Percentiles rank a stretch among this genome's conserved stretches.
These are phyloP conservation scores for Aspergillus versicolor DNA, from an alignment of 2,329 filamentous ascomycete species.

Conservation along the genomic window DNA sequence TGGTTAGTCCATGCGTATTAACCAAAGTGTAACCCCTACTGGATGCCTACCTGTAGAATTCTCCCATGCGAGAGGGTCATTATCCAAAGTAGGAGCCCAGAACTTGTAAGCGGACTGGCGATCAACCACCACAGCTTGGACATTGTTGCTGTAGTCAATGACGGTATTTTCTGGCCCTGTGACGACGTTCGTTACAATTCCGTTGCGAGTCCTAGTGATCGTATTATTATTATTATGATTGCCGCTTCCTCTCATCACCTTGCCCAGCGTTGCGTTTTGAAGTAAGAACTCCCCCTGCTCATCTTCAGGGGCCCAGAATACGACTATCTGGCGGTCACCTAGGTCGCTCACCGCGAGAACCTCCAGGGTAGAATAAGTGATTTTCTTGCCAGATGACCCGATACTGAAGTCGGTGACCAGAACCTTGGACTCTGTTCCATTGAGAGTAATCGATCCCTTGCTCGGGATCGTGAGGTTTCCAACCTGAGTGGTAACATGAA, in stretches of 20 bases:
- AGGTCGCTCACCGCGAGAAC: no score
- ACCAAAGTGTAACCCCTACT: no score
- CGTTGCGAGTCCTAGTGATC: not conserved
- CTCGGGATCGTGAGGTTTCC: not conserved
- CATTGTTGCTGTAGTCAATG: not conserved
- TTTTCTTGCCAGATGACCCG: no score
- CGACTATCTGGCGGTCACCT: no score
- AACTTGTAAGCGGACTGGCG: not conserved
- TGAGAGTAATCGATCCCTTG: not conserved
- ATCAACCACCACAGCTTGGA: not conserved
- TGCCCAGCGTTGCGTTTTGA: no score
- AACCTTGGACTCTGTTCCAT: not conserved
- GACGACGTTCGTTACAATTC: not conserved
- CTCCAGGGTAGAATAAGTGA: no score
- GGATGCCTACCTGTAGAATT: not conserved
- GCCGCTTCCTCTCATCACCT: no score
- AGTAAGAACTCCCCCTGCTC: no score
- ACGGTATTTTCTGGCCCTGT: not conserved
- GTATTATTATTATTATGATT: no score
- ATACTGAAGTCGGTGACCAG: not conserved
- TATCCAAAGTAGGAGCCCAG: not conserved
- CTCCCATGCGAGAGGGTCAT: not conserved
- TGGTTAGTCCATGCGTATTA: no score
- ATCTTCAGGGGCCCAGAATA: no score
- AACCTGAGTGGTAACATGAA: no score